A percentile compares a stretch with the other conserved stretches of the same genome.
phyloP scores from a whole-genome alignment of 352 stramenopile genomes.

The Pythium sp. region DNA sequence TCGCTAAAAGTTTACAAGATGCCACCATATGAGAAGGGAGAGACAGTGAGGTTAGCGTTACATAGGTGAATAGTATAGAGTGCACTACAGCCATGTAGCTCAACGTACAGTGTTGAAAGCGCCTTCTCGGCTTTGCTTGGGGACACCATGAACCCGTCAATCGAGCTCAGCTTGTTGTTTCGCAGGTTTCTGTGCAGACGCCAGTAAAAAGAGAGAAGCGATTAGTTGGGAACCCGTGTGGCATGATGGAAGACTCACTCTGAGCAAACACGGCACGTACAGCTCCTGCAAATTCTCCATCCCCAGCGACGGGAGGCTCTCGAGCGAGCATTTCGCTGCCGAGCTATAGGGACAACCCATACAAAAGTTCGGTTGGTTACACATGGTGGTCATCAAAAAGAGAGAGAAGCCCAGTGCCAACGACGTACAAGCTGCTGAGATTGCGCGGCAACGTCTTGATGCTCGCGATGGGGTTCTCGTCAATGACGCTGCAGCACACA shows the following conservation, averaged over 20 bases:
- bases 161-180: conserved; percentile 7
- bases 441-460: conserved; percentile 2
- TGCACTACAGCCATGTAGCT: neutral
- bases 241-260: neutral
- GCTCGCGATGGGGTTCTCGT: conserved; percentile 11
- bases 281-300: conserved; percentile 6
- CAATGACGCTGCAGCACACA: conserved; percentile 7
- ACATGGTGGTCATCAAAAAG: neutral
- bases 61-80: neutral
- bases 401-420: neutral
- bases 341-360: neutral
- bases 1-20: neutral
- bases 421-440: conserved; percentile 7
- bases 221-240: neutral
- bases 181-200: conserved; percentile 5
- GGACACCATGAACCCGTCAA: neutral
- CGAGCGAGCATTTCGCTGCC: conserved; percentile 4
- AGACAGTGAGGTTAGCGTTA: neutral
- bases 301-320: neutral
- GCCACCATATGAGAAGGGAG: neutral
- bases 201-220: neutral
- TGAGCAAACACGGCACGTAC: neutral
- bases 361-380: neutral
- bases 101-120: conserved; percentile 8
- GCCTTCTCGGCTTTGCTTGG: neutral